Percentiles rank a stretch among this genome's conserved stretches.
Evolutionary conservation across 352 stramenopile genomes (phyloP).

Genomic region (Globisporangium megalacanthum): DNA sequence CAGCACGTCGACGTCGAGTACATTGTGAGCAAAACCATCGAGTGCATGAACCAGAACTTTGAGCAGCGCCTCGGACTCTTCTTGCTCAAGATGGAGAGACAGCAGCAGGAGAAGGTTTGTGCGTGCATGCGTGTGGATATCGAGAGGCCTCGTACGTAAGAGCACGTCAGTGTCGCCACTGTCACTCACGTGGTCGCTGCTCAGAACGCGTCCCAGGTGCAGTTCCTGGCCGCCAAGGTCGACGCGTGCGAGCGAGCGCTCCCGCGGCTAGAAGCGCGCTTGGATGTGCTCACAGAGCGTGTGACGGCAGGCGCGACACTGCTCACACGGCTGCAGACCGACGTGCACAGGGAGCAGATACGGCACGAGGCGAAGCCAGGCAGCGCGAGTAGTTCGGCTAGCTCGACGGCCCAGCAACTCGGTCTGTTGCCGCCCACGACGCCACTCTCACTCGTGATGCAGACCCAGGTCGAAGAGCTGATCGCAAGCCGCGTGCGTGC

Average conservation of each 20-base stretch:
- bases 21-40: conserved; percentile 59
- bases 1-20: conserved; percentile 51
- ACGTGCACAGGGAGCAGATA: conserved; percentile 22
- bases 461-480: conserved; percentile 45
- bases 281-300: conserved; percentile 56
- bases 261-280: conserved; percentile 45
- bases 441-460: conserved; percentile 35
- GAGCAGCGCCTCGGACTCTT: conserved; percentile 52
- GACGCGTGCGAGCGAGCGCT: conserved; percentile 56
- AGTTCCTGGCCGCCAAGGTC: conserved; percentile 51
- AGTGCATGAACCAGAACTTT: conserved; percentile 66
- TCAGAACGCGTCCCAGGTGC: conserved; percentile 40
- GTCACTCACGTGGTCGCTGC: background rate
- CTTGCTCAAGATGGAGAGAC: conserved; percentile 45
- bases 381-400: background rate
- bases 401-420: conserved; percentile 3
- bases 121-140: background rate
- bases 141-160: background rate
- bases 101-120: conserved; percentile 50
- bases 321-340: conserved; percentile 9
- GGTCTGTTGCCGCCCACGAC: conserved; percentile 16
- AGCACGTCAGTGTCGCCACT: background rate
- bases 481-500: conserved; percentile 25
- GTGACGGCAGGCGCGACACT: conserved; percentile 27
- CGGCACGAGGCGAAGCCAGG: conserved; percentile 18